Base-by-base conservation (phyloP, 2,329 filamentous ascomycete genomes). In the Arthrobotrys pseudoclavata region DNA sequence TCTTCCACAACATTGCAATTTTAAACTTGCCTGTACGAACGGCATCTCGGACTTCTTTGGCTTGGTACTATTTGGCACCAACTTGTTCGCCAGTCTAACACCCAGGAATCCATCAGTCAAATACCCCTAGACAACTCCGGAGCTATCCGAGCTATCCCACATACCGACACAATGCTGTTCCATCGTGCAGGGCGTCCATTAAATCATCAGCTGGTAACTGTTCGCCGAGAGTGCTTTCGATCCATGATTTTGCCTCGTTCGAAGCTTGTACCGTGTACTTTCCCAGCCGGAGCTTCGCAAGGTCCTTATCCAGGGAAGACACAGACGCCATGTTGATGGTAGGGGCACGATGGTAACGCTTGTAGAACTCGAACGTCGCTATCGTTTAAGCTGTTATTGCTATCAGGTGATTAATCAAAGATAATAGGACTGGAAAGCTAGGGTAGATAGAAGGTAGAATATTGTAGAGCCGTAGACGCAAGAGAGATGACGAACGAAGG, bases 41-140 rank as follows among this genome's bases (percentile, higher is more conserved):
- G 96, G 96, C 95, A 98, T 98, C 47, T 90, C 85, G 0, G 94
- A 97, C 83, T 91, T 87, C 85, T 98, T 98, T 88, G 92, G 98
- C 24, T 70, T 71, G 20, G 67, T 64, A 15, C 50, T 37, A 12
- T 63, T 61, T 1, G 74, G 74, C 6, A 57, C 50, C 53, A 77
- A 22, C 34, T 77, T 77, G 61, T 71, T 71, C 22, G 52, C 61
- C 31, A 77, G 34, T 15, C 74, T 77, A 45, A 10, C 5, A 22
- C 57, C 9, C 20, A 12, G 3, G n/a, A 40, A 42, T 22, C 6
- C 2, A 31, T 63, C 22, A 70, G 55, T 37, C 53, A 22, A 18
- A 22, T 47, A 7, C 20, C 26, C 69, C 12, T 70, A 18, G 5
- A 57, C 29, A 62, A 22, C 40, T 67, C 20, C 63, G 62, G 47